Percentiles rank a stretch among this genome's conserved stretches.
These are phyloP conservation scores for Penicillium olsonii DNA, from an alignment of 2,329 filamentous ascomycete genomes.

Conservation along the genomic window DNA sequence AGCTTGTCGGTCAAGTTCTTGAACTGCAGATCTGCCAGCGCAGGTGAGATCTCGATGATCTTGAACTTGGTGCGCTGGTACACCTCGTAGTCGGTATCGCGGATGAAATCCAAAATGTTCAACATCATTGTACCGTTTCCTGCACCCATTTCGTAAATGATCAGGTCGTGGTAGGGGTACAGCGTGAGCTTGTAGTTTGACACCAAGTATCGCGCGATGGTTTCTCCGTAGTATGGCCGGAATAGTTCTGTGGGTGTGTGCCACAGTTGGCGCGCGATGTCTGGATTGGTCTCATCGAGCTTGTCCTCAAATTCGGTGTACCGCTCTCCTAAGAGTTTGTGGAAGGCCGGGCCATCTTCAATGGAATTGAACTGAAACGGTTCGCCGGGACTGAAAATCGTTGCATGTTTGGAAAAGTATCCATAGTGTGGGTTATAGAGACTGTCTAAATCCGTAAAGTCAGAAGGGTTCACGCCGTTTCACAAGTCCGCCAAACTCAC, in stretches of 20 bases:
- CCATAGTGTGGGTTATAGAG: constrained; percentile 93
- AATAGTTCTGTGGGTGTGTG: constrained; percentile 98
- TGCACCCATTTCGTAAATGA: constrained; percentile 98
- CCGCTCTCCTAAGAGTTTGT: constrained; percentile 70
- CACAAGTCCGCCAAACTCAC: constrained; percentile 47
- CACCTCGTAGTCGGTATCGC: constrained; percentile 82
- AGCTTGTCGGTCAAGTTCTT: constrained; percentile 68
- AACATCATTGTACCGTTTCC: constrained; percentile 97
- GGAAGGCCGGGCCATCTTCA: constrained; percentile 82
- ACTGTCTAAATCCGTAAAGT: constrained; percentile 64
- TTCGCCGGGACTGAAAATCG: constrained; percentile 90
- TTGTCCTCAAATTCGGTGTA: constrained; percentile 90
- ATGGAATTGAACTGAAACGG: constrained; percentile 85
- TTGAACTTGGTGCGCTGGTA: constrained; percentile 92
- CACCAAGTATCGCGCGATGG: constrained; percentile 92
- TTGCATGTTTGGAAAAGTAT: constrained; percentile 94
- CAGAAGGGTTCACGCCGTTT: neutral
- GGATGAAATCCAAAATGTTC: constrained; percentile 96
- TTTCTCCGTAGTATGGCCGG: constrained; percentile 93
- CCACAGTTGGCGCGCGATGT: constrained; percentile 88
- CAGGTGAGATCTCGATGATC: constrained; percentile 90
- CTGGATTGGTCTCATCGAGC: constrained; percentile 71
- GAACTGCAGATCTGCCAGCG: constrained; percentile 76
- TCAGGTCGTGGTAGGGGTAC: constrained; percentile 93
- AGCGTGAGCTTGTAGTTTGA: constrained; percentile 93